Percentiles rank a stretch among this genome's conserved stretches.
These are phyloP conservation scores for Serpula lacrymans DNA, from an alignment of 768 basidiomycete species.

Conservation along the genomic window DNA sequence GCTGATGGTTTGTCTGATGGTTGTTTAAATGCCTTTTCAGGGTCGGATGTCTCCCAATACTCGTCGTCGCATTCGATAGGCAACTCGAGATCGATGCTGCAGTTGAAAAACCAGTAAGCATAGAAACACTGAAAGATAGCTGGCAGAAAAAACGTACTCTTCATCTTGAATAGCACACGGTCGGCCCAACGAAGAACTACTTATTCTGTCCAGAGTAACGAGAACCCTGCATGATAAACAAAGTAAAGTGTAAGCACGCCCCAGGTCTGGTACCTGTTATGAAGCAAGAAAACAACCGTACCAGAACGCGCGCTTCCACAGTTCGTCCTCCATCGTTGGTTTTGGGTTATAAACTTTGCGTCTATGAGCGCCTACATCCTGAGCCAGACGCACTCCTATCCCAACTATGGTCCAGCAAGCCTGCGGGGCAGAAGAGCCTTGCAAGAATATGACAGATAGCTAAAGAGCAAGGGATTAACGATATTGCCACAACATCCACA, in stretches of 20 bases:
- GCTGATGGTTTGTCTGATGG: conserved; percentile 55
- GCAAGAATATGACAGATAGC: conserved; percentile 53
- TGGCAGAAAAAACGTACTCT: conserved; percentile 46
- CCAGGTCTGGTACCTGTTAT: too few species aligned
- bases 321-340: conserved; percentile 48
- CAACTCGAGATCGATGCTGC: conserved; percentile 57
- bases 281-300: conserved; percentile 19
- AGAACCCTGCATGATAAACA: conserved; percentile 19
- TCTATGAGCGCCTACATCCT: conserved; percentile 58
- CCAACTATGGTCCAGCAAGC: conserved; percentile 69
- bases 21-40: conserved; percentile 53
- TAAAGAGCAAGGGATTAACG: conserved; percentile 16
- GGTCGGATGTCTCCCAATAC: conserved; percentile 54
- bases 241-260: too few species aligned
- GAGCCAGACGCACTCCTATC: conserved; percentile 52
- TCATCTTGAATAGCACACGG: conserved; percentile 67
- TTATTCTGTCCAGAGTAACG: conserved; percentile 24
- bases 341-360: conserved; percentile 27
- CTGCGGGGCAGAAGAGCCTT: conserved; percentile 58
- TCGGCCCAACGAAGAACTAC: conserved; percentile 56
- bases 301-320: conserved; percentile 60
- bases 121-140: not conserved
- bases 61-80: conserved; percentile 70
- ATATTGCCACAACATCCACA: not conserved
- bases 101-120: not conserved